A percentile compares a stretch with the other conserved stretches of the same genome.
These are phyloP conservation scores for Dioszegia crocea DNA, from an alignment of 768 basidiomycete genomes.

Conservation along the genomic window DNA sequence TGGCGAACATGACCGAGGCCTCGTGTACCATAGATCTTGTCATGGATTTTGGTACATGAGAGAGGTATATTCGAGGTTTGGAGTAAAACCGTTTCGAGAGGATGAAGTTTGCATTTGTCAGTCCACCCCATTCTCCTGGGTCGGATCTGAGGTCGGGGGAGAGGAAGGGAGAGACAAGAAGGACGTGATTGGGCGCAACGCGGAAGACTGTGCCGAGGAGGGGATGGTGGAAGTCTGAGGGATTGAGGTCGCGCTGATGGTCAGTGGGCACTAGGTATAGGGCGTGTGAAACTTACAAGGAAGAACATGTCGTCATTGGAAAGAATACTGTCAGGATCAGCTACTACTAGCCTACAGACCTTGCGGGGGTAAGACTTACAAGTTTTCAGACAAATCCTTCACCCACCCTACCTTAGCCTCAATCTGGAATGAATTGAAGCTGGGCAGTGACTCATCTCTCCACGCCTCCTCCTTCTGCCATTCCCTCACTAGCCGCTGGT, in stretches of 20 bases:
- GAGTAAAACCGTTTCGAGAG: constrained; percentile 38
- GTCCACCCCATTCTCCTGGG: constrained; percentile 47
- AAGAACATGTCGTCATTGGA: constrained; percentile 49
- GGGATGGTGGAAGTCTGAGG: constrained; percentile 43
- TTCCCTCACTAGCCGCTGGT: background rate
- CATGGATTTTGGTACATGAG: constrained; percentile 43
- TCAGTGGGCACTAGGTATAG: background rate
- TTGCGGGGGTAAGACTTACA: constrained; percentile 29
- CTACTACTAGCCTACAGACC: background rate
- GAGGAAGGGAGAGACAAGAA: constrained; percentile 30
- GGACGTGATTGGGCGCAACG: constrained; percentile 17
- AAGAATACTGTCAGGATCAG: constrained; percentile 19
- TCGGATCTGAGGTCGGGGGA: constrained; percentile 18
- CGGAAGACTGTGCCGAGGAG: constrained; percentile 40
- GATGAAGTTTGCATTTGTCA: constrained; percentile 39
- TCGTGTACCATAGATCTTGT: constrained; percentile 31
- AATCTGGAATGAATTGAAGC: constrained; percentile 46
- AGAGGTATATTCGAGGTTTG: constrained; percentile 32
- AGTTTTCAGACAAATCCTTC: constrained; percentile 35
- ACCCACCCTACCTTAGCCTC: constrained; percentile 41
- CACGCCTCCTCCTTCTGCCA: constrained; percentile 28
- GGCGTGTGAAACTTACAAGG: constrained; percentile 20
- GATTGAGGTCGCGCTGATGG: constrained; percentile 11
- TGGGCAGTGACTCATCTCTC: constrained; percentile 31
- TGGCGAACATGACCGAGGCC: constrained; percentile 37